A percentile compares a stretch with the other conserved stretches of the same genome.
Evolutionary conservation across 163 green algal genomes (phyloP).

Genomic region (Chlorella variabilis): DNA sequence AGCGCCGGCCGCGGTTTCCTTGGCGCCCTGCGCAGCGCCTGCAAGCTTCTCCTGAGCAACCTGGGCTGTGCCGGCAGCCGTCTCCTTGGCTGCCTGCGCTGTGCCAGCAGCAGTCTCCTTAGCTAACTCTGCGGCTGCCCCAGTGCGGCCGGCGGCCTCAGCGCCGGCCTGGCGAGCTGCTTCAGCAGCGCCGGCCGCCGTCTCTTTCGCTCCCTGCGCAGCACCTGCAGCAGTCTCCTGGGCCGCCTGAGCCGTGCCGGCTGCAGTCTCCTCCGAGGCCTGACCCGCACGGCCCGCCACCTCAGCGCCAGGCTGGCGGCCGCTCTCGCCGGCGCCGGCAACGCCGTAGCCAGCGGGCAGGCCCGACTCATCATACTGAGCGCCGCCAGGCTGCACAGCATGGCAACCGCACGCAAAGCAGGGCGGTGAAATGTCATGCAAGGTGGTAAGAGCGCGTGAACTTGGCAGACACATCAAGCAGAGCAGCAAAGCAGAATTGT

Average conservation of each 20-base stretch:
- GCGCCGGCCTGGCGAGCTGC: background rate
- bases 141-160: background rate
- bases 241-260: background rate
- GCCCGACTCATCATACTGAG: conserved; percentile 23
- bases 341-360: conserved; percentile 1
- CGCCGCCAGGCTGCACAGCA: background rate
- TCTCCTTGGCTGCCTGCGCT: background rate
- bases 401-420: background rate
- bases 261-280: background rate
- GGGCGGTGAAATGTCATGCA: background rate
- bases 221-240: background rate
- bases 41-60: background rate
- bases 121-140: background rate
- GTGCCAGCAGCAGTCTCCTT: background rate
- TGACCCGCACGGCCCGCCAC: background rate
- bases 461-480: too few species aligned
- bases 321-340: background rate
- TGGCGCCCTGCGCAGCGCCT: background rate
- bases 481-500: too few species aligned
- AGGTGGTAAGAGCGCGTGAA: background rate
- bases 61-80: background rate
- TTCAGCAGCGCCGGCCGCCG: background rate
- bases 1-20: background rate
- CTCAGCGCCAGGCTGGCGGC: background rate
- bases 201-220: background rate